Base-by-base conservation (phyloP, 768 basidiomycete species). In the Lentinula edodes region DNA sequence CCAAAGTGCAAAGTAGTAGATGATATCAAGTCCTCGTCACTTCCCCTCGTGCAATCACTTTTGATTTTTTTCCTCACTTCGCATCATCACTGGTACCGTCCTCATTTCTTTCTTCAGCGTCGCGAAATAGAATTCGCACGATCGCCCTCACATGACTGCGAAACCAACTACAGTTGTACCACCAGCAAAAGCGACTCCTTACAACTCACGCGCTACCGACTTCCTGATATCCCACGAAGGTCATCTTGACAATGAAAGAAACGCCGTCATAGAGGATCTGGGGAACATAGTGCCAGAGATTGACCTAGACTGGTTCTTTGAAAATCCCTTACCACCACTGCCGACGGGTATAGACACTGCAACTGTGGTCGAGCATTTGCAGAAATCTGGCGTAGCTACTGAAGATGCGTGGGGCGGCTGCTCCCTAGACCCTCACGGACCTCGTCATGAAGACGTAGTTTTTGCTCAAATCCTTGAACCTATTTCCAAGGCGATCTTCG, bases 221-320 rank as follows among this genome's bases (percentile, higher is more conserved):
- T 6, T 39, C 38, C 6, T 8, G 38, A 39, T 39, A 5, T 35
- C n/a, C 35, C 52, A 15, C 35, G 20, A 8, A 35, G 52, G 52
- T 15, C 28, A 8, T 1, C 12, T 52, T 39, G 28, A 18, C 34
- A 36, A 12, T 16, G 34, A 58, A 42, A 41, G 35, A 39, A 0
- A 56, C 32, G 45, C 32, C 66, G n/a, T 58, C 53, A 62, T 81
- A 72, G 61, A 80, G 78, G 59, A 81, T 72, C 63, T 80, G 79
- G 52, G 64, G 62, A 62, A 64, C 60, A 12, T 63, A 63, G 43
- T 60, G 58, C 65, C 83, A 80, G 72, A 91, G 87, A 66, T 52
- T 1, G 52, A 52, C 4, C 13, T 52, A 35, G 15, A 28, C 35
- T 52, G 52, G 52, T 52, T 52, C 1, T 52, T 52, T 7, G 52